Evolutionary conservation across 169 alveolate species (phyloP).

Genomic region (Haemoproteus tartakovskyi): DNA sequence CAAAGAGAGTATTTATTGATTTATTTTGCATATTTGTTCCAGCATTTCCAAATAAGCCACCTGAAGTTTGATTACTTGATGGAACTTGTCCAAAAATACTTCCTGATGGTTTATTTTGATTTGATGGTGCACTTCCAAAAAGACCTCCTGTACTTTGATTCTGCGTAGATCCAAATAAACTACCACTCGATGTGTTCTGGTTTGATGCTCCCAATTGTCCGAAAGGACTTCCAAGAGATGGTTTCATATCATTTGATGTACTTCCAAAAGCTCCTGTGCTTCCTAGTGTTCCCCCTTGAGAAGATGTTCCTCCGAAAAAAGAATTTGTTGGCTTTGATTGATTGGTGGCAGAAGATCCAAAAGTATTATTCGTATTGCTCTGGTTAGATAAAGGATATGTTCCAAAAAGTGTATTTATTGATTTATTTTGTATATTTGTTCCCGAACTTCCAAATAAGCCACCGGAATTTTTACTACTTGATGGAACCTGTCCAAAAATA

Average conservation of each 20-base stretch:
- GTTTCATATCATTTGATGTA: no score
- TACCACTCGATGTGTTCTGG: slow-evolving; percentile 28
- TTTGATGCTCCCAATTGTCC: background rate
- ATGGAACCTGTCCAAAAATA: slow-evolving; percentile 42
- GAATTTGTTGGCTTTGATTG: no score
- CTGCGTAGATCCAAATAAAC: slow-evolving; percentile 35
- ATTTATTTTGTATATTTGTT: background rate
- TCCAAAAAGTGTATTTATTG: no score
- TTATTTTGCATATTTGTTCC: background rate
- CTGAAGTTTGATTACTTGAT: slow-evolving; percentile 13
- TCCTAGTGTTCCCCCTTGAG: no score
- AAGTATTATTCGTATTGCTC: no score
- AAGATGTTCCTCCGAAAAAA: no score
- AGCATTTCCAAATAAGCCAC: slow-evolving; percentile 12
- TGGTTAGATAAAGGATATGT: no score
- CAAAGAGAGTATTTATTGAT: no score
- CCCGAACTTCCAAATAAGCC: slow-evolving; percentile 7
- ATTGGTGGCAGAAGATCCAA: no score
- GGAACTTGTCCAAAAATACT: slow-evolving; percentile 50
- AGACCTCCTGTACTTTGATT: slow-evolving; percentile 4
- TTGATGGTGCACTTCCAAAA: slow-evolving; percentile 35
- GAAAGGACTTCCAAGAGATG: background rate
- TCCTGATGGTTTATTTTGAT: slow-evolving; percentile 18
- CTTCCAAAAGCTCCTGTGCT: no score
- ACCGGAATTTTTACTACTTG: slow-evolving; percentile 18